Conservation (phyloP, 352 stramenopile genomes). For the Phytophthora megakarya region DNA sequence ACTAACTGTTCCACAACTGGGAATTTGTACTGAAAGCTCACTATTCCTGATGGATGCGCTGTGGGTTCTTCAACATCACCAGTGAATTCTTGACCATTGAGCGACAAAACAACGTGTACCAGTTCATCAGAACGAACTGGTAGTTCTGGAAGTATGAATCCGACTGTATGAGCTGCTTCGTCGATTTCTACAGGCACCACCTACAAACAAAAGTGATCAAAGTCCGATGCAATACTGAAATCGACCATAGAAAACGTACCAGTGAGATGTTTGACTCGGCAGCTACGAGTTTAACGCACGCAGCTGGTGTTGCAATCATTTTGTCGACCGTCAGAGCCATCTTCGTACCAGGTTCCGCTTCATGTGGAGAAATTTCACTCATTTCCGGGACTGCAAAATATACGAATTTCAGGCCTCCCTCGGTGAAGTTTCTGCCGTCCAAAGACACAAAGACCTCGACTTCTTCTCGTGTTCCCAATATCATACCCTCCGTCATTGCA, state of each 20-base stretch:
- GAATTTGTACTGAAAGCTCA: conserved; percentile 32
- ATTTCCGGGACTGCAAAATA: conserved; percentile 31
- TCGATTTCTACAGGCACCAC: conserved; percentile 35
- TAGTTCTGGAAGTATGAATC: conserved; percentile 37
- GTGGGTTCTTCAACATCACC: neutral
- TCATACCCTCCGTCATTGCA: conserved; percentile 35
- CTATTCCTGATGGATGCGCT: neutral
- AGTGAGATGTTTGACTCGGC: conserved; percentile 21
- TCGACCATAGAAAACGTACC: conserved; percentile 23
- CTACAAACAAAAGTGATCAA: conserved; percentile 17
- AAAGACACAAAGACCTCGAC: conserved; percentile 58
- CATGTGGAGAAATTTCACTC: conserved; percentile 15
- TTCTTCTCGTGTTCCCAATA: conserved; percentile 43
- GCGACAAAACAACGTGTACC: conserved; percentile 34
- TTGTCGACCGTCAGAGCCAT: conserved; percentile 31
- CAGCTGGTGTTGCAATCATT: conserved; percentile 17
- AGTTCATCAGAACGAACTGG: conserved; percentile 16
- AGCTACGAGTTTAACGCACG: conserved; percentile 29
- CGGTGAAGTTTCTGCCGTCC: conserved; percentile 51
- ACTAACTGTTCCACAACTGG: neutral
- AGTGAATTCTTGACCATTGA: conserved; percentile 47
- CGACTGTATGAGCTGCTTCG: conserved; percentile 22
- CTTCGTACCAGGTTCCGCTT: conserved; percentile 28
- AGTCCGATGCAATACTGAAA: neutral
- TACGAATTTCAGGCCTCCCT: conserved; percentile 28